A percentile compares a stretch with the other conserved stretches of the same genome.
Conservation (phyloP, 2,329 filamentous ascomycete species). For the Alternaria tenuissima region DNA sequence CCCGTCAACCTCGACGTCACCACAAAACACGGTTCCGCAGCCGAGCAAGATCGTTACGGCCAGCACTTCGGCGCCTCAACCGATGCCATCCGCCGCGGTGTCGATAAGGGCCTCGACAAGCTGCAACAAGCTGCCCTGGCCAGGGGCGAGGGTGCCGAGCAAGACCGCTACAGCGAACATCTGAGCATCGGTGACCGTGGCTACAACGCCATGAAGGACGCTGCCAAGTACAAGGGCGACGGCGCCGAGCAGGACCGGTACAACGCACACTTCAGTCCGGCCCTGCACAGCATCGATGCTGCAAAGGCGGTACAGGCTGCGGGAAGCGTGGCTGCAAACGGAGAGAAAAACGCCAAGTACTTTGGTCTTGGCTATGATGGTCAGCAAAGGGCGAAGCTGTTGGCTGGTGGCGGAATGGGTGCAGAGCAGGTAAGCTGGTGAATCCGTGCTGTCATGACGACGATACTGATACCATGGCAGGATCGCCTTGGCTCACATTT, state of each 20-base stretch:
- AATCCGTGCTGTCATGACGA: neutral
- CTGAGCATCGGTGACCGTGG: slow-evolving; percentile 25
- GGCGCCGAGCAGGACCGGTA: slow-evolving; percentile 47
- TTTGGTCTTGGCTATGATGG: slow-evolving; percentile 45
- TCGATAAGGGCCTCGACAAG: slow-evolving; percentile 30
- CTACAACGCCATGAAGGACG: slow-evolving; percentile 22
- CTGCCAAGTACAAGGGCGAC: slow-evolving; percentile 30
- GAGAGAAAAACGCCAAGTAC: slow-evolving; percentile 35
- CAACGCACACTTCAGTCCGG: slow-evolving; percentile 37
- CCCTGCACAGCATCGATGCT: slow-evolving; percentile 29
- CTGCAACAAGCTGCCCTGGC: slow-evolving; percentile 25
- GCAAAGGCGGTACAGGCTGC: slow-evolving; percentile 38
- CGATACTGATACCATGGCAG: slow-evolving; percentile 25
- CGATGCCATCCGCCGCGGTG: slow-evolving; percentile 29
- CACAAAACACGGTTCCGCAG: slow-evolving; percentile 37
- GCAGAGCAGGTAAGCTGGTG: slow-evolving; percentile 44
- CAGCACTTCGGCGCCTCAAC: slow-evolving; percentile 37
- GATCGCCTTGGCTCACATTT: slow-evolving; percentile 45
- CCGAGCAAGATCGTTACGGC: slow-evolving; percentile 45
- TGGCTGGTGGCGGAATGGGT: slow-evolving; percentile 42
- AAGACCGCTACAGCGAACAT: slow-evolving; percentile 36
- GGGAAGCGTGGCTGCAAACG: slow-evolving; percentile 32
- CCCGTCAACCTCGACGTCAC: slow-evolving; percentile 36
- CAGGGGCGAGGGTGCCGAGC: slow-evolving; percentile 31
- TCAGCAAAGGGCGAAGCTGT: slow-evolving; percentile 36